A percentile compares a stretch with the other conserved stretches of the same genome.
phyloP scores from a whole-genome alignment of 2,329 filamentous ascomycete species.

The Nectriaceae sp. region DNA sequence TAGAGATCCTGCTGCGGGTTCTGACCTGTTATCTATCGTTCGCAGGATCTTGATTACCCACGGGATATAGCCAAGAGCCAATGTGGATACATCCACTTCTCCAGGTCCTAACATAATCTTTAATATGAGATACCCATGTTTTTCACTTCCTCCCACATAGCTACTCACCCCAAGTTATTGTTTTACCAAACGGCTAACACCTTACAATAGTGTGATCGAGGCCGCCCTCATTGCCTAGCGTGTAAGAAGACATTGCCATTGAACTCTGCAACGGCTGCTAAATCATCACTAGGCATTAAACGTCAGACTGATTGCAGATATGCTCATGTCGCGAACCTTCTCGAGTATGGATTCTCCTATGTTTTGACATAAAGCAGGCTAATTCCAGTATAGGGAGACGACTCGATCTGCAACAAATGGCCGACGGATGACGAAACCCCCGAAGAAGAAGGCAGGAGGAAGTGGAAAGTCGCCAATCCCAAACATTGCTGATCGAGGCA shows the following conservation, averaged over 20 bases:
- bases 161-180: too few relatives aligned
- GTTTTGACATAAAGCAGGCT: too few relatives aligned
- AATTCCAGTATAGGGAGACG: constrained; percentile 55
- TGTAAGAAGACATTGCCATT: constrained; percentile 46
- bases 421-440: constrained; percentile 58
- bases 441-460: constrained; percentile 52
- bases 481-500: constrained; percentile 58
- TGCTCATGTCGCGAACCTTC: constrained; percentile 73
- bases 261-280: constrained; percentile 3
- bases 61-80: neutral
- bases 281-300: constrained; percentile 63
- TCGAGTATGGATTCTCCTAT: constrained; percentile 59
- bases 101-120: neutral
- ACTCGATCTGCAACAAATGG: constrained; percentile 54
- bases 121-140: neutral
- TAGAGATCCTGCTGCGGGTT: neutral
- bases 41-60: neutral
- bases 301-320: constrained; percentile 76
- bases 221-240: constrained; percentile 67
- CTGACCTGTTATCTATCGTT: neutral
- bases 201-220: constrained; percentile 68
- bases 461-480: constrained; percentile 46
- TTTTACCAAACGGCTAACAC: constrained; percentile 12
- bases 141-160: too few relatives aligned
- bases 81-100: neutral